These are phyloP conservation scores for Nidularia sp. DNA, from an alignment of 768 basidiomycete genomes.

Conservation along the genomic window DNA sequence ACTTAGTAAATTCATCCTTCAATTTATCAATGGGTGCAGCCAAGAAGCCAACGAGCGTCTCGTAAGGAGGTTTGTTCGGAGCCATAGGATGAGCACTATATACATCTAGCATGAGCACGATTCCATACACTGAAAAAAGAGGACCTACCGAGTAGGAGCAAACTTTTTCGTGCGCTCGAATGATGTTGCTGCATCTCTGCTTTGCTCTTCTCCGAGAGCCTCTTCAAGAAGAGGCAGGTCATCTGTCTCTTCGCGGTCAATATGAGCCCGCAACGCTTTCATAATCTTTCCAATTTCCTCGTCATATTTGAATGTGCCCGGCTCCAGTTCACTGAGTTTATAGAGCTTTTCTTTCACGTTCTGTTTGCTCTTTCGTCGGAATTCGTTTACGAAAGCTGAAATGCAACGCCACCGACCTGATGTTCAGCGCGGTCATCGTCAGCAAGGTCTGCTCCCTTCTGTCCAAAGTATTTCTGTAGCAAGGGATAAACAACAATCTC, in stretches of 20 bases:
- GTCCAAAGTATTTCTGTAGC: slow-evolving; percentile 45
- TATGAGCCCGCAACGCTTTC: slow-evolving; percentile 45
- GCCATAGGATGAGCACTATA: slow-evolving; percentile 33
- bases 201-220: slow-evolving; percentile 37
- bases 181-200: slow-evolving; percentile 35
- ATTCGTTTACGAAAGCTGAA: neutral
- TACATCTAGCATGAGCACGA: neutral
- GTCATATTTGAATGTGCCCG: slow-evolving; percentile 41
- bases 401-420: slow-evolving; percentile 19
- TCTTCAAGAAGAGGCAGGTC: slow-evolving; percentile 55
- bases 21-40: slow-evolving; percentile 55
- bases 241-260: slow-evolving; percentile 51
- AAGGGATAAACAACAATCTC: slow-evolving; percentile 51
- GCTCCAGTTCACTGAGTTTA: slow-evolving; percentile 38
- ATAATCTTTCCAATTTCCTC: slow-evolving; percentile 38
- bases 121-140: neutral
- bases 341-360: slow-evolving; percentile 35
- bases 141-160: slow-evolving; percentile 51
- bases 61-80: slow-evolving; percentile 56
- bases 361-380: slow-evolving; percentile 6
- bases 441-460: slow-evolving; percentile 34
- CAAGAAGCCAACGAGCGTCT: slow-evolving; percentile 53
- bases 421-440: slow-evolving; percentile 44
- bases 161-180: slow-evolving; percentile 61
- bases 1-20: slow-evolving; percentile 49